Base-by-base conservation (phyloP, 2,329 filamentous ascomycete species). In the Talaromyces sp. region DNA sequence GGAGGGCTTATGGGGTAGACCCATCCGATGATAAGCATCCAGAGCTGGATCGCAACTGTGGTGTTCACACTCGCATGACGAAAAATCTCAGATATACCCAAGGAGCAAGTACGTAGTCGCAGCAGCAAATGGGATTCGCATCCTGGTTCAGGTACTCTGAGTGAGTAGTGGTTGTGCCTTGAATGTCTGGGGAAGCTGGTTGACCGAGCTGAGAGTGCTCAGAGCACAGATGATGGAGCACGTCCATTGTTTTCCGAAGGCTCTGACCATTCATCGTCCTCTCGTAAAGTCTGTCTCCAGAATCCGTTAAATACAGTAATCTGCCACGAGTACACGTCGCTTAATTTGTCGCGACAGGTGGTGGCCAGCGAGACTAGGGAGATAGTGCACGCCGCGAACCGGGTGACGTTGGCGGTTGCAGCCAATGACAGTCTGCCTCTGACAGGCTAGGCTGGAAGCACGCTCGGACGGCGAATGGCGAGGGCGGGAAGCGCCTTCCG, bases 391-490 rank as follows among this genome's bases (percentile, higher is more conserved):
- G 49, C 51, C 51, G 51, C 49, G 51, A 56, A 36, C 31, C 31
- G 31, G 49, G 25, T 36, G 29, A 56, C 53, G 53, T 36, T 56
- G 53, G 53, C n/a, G 3, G 2, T 10, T 13, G 11, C 53, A 36
- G 53, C 53, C 53, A 56, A 56, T 53, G 17, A 25, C 45, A 3
- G 22, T 10, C 19, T 22, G 45, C 22, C 10, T 5, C 10, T 4
- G 1, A 25, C 45, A 15, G 22, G 19, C 47, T 51, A 51, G 25
- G 25, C 47, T 29, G 47, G 29, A 34, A 22, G 29, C 19, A n/a
- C 53, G 53, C 53, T 56, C 31, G 53, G 53, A 56, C 53, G 53
- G 53, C 53, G 53, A 36, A 56, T 56, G 53, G 51, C 51, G 51
- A 54, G 17, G 29, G 19, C 51, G 49, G 54, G 54, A 45, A 63